Evolutionary conservation across 495 filamentous ascomycete species (phyloP).

Genomic region (Talaromyces wortmannii): DNA sequence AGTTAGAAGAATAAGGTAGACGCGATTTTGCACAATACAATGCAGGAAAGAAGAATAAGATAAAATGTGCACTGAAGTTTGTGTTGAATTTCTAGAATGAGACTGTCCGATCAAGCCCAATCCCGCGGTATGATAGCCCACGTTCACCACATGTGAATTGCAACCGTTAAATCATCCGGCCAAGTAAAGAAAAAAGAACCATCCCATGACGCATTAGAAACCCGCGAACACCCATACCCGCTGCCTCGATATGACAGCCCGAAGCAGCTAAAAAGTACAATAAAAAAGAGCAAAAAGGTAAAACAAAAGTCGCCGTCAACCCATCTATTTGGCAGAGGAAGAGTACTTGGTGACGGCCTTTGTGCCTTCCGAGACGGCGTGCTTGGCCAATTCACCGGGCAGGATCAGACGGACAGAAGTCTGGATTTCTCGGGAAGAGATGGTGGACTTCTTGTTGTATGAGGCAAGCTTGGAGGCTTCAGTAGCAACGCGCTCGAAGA

Average conservation of each 20-base stretch:
- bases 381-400: constrained; percentile 97
- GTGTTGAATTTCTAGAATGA: constrained; percentile 42
- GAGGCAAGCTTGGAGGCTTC: constrained; percentile 98
- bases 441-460: constrained; percentile 99
- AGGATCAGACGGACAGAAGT: constrained; percentile 98
- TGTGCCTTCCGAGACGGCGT: constrained; percentile 98
- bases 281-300: constrained; percentile 30
- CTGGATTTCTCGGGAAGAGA: constrained; percentile 98
- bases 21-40: background rate
- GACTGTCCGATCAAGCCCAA: constrained; percentile 29
- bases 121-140: constrained; percentile 71
- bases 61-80: constrained; percentile 55
- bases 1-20: constrained; percentile 20
- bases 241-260: constrained; percentile 55
- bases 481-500: constrained; percentile 98
- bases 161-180: constrained; percentile 70
- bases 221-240: constrained; percentile 60
- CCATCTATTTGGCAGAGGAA: constrained; percentile 91
- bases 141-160: constrained; percentile 54
- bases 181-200: constrained; percentile 59
- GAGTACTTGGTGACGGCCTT: constrained; percentile 99
- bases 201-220: constrained; percentile 88
- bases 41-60: constrained; percentile 12
- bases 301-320: constrained; percentile 22
- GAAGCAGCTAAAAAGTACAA: constrained; percentile 46